Evolutionary conservation across 805 yeast species (phyloP), one percentile per base, ranked within the genome.

Genomic region (Teunomyces cretensis): DNA sequence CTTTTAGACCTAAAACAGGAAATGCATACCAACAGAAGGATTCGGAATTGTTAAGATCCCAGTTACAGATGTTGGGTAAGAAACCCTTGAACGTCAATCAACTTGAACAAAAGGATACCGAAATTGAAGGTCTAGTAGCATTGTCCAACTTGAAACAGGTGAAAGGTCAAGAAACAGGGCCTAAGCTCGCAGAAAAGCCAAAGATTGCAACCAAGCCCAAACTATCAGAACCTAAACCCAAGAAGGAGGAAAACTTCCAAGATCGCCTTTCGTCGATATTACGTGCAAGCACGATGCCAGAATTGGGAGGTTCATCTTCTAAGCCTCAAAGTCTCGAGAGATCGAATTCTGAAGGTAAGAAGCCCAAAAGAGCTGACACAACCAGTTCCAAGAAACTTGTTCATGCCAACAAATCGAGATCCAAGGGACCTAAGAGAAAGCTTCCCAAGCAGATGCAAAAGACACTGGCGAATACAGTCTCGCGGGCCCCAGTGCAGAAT

Each of bases 341-440:
- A 32, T 41, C 60, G 3, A 39, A 31, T 16, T 42, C 51, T 26
- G 38, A 53, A 53, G 56, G 19, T 53, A 49, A 35, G 43, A 58
- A 32, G 32, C 35, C 17, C 45, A 52, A 30, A 52, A 51, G 39
- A 52, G 52, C 17, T n/a, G 48, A 42, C 9, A 28, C 47, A 3
- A 15, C 9, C 2, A 32, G 12, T 2, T 33, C 49, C 0, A 60
- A 51, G 11, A 67, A 66, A 33, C 59, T 78, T 38, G 61, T 61
- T 0, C 82, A 79, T 55, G 58, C 74, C 2, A 78, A 69, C 37
- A 79, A 78, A 52, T 45, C 59, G 0, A 61, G 84, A 43, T 63
- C 81, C 13, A 72, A 65, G 44, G 84, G 84, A 0, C 84, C 84
- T 0, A 76, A 70, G 53, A 60, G 83, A 49, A 62, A 75, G 41